Conservation (phyloP, 139 green algal species). For the Coelastrella sp. region DNA sequence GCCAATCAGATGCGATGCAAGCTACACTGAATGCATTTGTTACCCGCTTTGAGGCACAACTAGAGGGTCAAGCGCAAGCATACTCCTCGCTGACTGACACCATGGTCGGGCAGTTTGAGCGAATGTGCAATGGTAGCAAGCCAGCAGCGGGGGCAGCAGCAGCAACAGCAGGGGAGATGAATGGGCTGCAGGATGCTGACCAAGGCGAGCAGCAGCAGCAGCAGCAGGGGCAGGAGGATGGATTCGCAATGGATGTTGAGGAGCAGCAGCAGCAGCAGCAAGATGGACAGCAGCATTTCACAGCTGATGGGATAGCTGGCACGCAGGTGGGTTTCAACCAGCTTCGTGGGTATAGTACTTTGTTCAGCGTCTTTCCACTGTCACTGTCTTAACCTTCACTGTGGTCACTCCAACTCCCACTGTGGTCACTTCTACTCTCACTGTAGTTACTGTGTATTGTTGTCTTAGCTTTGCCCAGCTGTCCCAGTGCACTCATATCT, state of each 20-base stretch:
- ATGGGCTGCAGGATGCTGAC: background rate
- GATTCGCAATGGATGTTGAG: background rate
- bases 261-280: conserved; percentile 8
- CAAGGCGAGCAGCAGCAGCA: background rate
- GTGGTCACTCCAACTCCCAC: too few relatives aligned
- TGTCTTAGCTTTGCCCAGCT: too few relatives aligned
- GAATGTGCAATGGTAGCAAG: background rate
- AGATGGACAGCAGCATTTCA: background rate
- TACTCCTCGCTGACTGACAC: too few relatives aligned
- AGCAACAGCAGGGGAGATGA: background rate
- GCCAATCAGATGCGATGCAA: background rate
- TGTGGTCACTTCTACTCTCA: too few relatives aligned
- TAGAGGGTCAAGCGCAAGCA: too few relatives aligned
- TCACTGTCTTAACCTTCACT: too few relatives aligned
- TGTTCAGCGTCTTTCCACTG: too few relatives aligned
- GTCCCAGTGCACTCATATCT: too few relatives aligned
- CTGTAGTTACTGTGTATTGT: too few relatives aligned
- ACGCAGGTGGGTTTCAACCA: background rate
- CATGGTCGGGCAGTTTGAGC: background rate
- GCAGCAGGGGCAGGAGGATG: background rate
- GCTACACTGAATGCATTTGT: background rate
- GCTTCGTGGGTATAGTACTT: too few relatives aligned
- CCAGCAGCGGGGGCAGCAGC: background rate
- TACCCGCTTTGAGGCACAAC: too few relatives aligned
- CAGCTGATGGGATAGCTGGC: background rate